These are phyloP conservation scores for Astraeus odoratus DNA, from an alignment of 768 basidiomycete genomes.

Conservation along the genomic window DNA sequence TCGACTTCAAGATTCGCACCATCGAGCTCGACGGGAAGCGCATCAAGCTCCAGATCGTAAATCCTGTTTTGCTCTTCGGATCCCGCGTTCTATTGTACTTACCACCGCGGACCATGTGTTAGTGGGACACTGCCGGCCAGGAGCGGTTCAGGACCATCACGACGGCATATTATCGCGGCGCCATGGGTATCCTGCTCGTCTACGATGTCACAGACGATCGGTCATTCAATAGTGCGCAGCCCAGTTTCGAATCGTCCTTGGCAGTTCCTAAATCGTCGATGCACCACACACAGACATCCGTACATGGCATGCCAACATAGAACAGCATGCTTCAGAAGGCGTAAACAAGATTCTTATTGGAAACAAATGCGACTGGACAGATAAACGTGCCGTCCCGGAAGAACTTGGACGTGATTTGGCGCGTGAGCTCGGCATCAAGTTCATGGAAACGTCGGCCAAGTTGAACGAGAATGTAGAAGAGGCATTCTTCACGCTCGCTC, in stretches of 20 bases:
- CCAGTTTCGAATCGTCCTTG: constrained; percentile 12
- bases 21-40: constrained; percentile 98
- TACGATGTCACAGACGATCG: constrained; percentile 95
- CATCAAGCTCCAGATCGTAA: constrained; percentile 97
- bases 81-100: not conserved
- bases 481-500: constrained; percentile 94
- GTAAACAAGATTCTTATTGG: constrained; percentile 99
- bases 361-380: constrained; percentile 98
- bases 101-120: too few relatives aligned
- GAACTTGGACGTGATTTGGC: constrained; percentile 92
- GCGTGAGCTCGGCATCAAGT: constrained; percentile 88
- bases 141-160: constrained; percentile 99
- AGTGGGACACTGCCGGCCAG: constrained; percentile 99
- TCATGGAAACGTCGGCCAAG: constrained; percentile 98
- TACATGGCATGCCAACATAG: constrained; percentile 96
- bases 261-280: not conserved
- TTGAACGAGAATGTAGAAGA: constrained; percentile 97
- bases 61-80: not conserved
- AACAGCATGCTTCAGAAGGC: constrained; percentile 97
- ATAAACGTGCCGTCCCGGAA: constrained; percentile 87
- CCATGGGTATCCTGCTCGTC: constrained; percentile 98
- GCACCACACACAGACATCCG: constrained; percentile 73
- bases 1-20: constrained; percentile 99
- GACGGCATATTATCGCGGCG: constrained; percentile 97
- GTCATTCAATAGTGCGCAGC: constrained; percentile 87